Evolutionary conservation across 345 rosid species (phyloP).

Genomic region (Hibiscus tridactylites): DNA sequence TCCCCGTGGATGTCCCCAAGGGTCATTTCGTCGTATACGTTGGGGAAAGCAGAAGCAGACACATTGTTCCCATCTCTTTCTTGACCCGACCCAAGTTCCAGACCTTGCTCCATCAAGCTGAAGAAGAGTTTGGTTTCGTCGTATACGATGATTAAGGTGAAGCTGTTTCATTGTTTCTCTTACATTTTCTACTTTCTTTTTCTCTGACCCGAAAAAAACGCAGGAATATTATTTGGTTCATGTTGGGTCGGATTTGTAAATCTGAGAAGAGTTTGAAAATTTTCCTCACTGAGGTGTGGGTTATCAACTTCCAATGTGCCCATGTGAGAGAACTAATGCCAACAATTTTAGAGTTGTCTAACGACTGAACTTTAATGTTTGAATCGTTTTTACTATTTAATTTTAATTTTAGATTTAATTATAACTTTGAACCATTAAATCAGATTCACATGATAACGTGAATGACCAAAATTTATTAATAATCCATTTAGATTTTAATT

Average conservation of each 20-base stretch:
- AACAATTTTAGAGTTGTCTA: not conserved
- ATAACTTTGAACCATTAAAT: too few species aligned
- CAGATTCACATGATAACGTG: too few species aligned
- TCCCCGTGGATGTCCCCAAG: slow-evolving; percentile 66
- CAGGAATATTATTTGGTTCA: slow-evolving; percentile 9
- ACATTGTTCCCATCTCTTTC: slow-evolving; percentile 66
- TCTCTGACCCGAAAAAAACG: slow-evolving; percentile 20
- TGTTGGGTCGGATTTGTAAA: slow-evolving; percentile 27
- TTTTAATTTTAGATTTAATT: not conserved
- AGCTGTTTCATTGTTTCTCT: slow-evolving; percentile 38
- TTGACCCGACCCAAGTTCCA: slow-evolving; percentile 72
- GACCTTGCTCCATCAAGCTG: slow-evolving; percentile 57
- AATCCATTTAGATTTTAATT: not conserved
- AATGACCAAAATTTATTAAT: too few species aligned
- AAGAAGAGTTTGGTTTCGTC: slow-evolving; percentile 10
- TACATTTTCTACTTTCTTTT: slow-evolving; percentile 6
- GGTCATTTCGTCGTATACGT: slow-evolving; percentile 37
- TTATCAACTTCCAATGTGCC: slow-evolving; percentile 14
- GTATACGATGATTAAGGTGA: slow-evolving; percentile 21
- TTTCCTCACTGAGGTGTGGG: slow-evolving; percentile 23
- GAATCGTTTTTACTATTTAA: not conserved
- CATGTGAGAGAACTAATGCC: slow-evolving; percentile 24
- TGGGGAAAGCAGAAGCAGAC: slow-evolving; percentile 54
- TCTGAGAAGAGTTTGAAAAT: not conserved
- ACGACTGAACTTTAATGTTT: not conserved